Base-by-base conservation (phyloP, 176 grass and related monocot species). In the Oryza meridionalis region DNA sequence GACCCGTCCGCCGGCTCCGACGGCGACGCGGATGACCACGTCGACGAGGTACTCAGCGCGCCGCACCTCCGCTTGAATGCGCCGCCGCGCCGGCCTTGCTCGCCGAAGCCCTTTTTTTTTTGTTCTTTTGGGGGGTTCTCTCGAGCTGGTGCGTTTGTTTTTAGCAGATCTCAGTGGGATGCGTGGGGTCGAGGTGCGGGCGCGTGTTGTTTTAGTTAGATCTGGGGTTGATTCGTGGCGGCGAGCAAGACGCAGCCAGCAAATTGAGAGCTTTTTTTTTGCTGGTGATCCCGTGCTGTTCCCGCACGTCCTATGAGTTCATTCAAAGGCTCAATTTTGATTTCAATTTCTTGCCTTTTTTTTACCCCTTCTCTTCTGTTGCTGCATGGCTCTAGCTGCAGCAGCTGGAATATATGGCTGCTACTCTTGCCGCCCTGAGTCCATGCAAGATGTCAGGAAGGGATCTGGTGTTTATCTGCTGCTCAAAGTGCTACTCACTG, bases 11-110 rank as follows among this genome's bases (percentile, higher is more conserved):
- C 50, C 47, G 84, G 77, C 80, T 84, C 84, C 82, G 88, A 84
- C 65, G 83, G 70, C 51, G 90, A 91, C 29, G 83, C 68, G 27
- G 86, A 88, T 77, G 78, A 78, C 49, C 73, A 75, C 68, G 29
- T 78, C 79, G 90, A 89, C 67, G 90, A 92, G 90, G 90, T 92
- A 80, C 27, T 58, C 51, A 10, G 29, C 29, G 29, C 35, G 42
- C 11, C 46, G 15, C 17, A 5, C 7, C 69, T 58, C 40, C 61
- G 67, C 73, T 10, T 58, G n/a, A 86, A 85, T 90, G n/a, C 82
- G 77, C 86, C 82, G 77, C 86, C 86, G 83, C 73, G 26, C 63
- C 40, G 8, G 13, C 70, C 27, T 11, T 7, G 78, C 3, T 21
- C 67, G 15, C 26, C n/a, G 5, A 81, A 86, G 73, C 2, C 68